phyloP scores from a whole-genome alignment of 2,329 filamentous ascomycete genomes.

The Botrytis porri region DNA sequence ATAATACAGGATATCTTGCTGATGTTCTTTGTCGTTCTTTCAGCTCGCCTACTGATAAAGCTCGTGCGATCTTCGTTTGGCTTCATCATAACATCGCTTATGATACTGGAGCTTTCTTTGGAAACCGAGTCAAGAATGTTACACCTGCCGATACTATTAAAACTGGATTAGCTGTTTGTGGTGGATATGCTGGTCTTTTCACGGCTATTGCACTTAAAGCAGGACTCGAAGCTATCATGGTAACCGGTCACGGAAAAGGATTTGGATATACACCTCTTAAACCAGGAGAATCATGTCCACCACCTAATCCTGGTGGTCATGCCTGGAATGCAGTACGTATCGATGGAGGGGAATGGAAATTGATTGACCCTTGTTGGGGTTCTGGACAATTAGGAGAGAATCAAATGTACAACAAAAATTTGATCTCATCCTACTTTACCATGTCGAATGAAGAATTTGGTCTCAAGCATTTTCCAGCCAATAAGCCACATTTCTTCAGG shows the following conservation, averaged over 20 bases:
- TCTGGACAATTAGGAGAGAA: slow-evolving; percentile 63
- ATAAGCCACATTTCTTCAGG: slow-evolving; percentile 69
- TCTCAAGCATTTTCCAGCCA: slow-evolving; percentile 70
- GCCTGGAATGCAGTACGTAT: slow-evolving; percentile 94
- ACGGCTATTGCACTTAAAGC: slow-evolving; percentile 73
- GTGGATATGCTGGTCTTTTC: slow-evolving; percentile 85
- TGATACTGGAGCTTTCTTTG: slow-evolving; percentile 77
- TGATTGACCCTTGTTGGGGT: slow-evolving; percentile 91
- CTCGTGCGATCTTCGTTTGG: slow-evolving; percentile 91
- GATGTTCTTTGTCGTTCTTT: slow-evolving; percentile 76
- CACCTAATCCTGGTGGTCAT: slow-evolving; percentile 61
- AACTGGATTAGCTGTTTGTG: slow-evolving; percentile 80
- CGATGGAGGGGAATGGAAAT: slow-evolving; percentile 84
- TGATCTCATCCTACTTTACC: slow-evolving; percentile 61
- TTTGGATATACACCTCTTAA: slow-evolving; percentile 65
- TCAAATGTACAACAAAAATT: slow-evolving; percentile 61
- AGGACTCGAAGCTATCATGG: slow-evolving; percentile 72
- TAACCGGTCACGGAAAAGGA: slow-evolving; percentile 83
- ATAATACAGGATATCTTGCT: slow-evolving; percentile 72
- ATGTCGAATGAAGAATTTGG: slow-evolving; percentile 77
- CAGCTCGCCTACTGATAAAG: slow-evolving; percentile 81
- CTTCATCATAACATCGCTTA: slow-evolving; percentile 91
- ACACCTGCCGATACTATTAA: slow-evolving; percentile 72
- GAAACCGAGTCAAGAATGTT: slow-evolving; percentile 61
- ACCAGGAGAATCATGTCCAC: slow-evolving; percentile 64